Base-by-base conservation (phyloP, 1,284 basidiomycete genomes). In the Apiotrichum sp. region DNA sequence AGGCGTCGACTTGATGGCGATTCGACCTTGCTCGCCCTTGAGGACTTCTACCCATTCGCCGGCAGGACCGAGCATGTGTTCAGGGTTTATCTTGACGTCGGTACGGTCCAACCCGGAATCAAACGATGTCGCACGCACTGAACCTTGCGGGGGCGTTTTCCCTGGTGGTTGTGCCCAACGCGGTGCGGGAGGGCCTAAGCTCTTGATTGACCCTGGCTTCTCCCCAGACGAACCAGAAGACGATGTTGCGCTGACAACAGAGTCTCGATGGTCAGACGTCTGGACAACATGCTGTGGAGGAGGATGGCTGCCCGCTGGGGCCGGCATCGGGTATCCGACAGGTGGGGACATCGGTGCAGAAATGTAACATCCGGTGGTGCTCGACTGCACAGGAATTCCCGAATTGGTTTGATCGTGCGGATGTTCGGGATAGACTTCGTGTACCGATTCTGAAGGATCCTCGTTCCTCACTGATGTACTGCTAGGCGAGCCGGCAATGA, bases 1-100 rank as follows among this genome's bases (percentile, higher is more conserved):
- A 4, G 77, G 74, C 0, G 79, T 80, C 3, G 85, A 86, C 69
- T 88, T 85, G 13, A 89, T 84, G 41, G 83, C 79, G 41, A 89
- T 86, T 16, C 69, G 64, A 2, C 71, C 72, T 41, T 70, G 68
- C 41, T 65, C 62, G 35, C 72, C 72, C 43, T 70, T 71, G 50
- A 74, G 63, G 47, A 73, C 58, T 52, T 72, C 69, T 14, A 69
- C 65, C 62, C 62, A 65, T 56, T 70, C 65, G 35, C 65, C 68
- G 5, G 56, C 52, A 2, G 59, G 56, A 3, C 46, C 59, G 11
- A 46, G 45, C n/a, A 47, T 47, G 35, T 45, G 50, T 16, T 58
- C 59, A 16, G 59, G 59, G 48, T 63, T 68, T 43, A 68, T 58
- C 33, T 63, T 57, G 39, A 70, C 51, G 47, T 69, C 67, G 4